Evolutionary conservation across 768 basidiomycete genomes (phyloP).

Genomic region (Postia placenta): DNA sequence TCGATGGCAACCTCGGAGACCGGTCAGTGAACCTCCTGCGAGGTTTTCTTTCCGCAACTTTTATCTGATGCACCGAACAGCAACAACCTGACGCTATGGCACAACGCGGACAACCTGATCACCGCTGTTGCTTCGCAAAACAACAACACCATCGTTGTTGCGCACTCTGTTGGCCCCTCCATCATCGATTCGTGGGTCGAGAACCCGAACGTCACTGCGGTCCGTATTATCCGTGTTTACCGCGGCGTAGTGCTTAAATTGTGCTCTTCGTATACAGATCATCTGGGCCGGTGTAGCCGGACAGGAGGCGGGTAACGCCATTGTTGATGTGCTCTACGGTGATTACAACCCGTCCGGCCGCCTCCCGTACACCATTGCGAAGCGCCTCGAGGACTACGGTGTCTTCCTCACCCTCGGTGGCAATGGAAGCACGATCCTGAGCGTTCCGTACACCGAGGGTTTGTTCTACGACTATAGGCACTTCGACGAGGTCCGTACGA

Average conservation of each 20-base stretch:
- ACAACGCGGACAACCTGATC: conserved; percentile 65
- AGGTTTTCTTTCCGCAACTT: background rate
- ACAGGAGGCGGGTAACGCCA: conserved; percentile 44
- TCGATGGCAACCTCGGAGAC: conserved; percentile 77
- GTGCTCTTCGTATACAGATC: conserved; percentile 8
- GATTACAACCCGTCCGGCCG: conserved; percentile 44
- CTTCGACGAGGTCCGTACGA: conserved; percentile 28
- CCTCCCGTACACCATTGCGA: conserved; percentile 49
- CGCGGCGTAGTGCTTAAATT: background rate
- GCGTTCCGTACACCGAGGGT: conserved; percentile 34
- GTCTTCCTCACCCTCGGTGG: conserved; percentile 25
- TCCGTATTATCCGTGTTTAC: conserved; percentile 6
- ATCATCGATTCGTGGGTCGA: conserved; percentile 41
- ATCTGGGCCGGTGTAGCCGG: conserved; percentile 37
- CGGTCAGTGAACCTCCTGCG: conserved; percentile 29
- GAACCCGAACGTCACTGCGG: conserved; percentile 44
- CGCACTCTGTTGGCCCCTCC: conserved; percentile 40
- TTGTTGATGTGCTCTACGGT: conserved; percentile 48
- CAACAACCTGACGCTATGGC: conserved; percentile 71
- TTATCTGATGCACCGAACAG: too few relatives aligned
- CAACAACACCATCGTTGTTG: conserved; percentile 68
- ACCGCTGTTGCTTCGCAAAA: conserved; percentile 59
- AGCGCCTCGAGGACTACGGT: conserved; percentile 38
- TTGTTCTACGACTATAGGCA: conserved; percentile 30
- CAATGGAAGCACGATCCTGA: conserved; percentile 19